Conservation (phyloP, 2,329 filamentous ascomycete species). For the Cytospora chrysosperma region DNA sequence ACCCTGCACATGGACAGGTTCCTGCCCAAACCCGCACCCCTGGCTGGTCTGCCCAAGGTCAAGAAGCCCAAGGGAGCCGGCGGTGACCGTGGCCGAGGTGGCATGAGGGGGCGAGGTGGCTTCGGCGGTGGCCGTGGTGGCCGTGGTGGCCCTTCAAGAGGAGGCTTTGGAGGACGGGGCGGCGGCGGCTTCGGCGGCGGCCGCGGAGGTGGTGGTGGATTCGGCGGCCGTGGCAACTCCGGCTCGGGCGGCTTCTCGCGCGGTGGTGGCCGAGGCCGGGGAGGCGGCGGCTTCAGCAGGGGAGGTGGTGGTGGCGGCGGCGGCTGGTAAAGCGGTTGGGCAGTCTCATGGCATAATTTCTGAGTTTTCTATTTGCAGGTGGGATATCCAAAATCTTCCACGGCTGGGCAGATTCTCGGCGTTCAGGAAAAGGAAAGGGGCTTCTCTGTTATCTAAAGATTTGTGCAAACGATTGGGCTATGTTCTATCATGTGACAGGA, state of each 20-base stretch:
- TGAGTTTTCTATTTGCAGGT: slow-evolving; percentile 17
- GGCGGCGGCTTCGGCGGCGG: slow-evolving; percentile 31
- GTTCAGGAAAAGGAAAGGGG: slow-evolving; percentile 25
- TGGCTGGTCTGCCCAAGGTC: slow-evolving; percentile 57
- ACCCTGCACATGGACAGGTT: slow-evolving; percentile 93
- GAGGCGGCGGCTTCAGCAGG: slow-evolving; percentile 37
- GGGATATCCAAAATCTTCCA: slow-evolving; percentile 18
- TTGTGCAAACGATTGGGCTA: slow-evolving; percentile 12
- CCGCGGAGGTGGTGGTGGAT: slow-evolving; percentile 31
- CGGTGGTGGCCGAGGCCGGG: slow-evolving; percentile 35
- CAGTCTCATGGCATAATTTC: slow-evolving; percentile 13
- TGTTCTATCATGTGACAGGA: slow-evolving; percentile 12
- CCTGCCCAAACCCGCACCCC: slow-evolving; percentile 85
- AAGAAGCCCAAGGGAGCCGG: slow-evolving; percentile 56
- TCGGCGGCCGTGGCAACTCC: slow-evolving; percentile 24
- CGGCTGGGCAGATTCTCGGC: slow-evolving; percentile 23
- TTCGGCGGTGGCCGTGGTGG: slow-evolving; percentile 33
- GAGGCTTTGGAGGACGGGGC: slow-evolving; percentile 29
- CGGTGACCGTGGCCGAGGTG: slow-evolving; percentile 46
- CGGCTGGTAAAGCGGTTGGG: slow-evolving; percentile 3
- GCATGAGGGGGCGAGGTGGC: slow-evolving; percentile 33
- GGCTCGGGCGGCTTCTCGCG: slow-evolving; percentile 28
- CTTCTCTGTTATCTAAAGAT: slow-evolving; percentile 20
- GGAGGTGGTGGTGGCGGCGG: slow-evolving; percentile 24
- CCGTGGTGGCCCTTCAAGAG: slow-evolving; percentile 32